A percentile compares a stretch with the other conserved stretches of the same genome.
phyloP scores from a whole-genome alignment of 2,329 filamentous ascomycete species.

The Waltergamsia citrina region DNA sequence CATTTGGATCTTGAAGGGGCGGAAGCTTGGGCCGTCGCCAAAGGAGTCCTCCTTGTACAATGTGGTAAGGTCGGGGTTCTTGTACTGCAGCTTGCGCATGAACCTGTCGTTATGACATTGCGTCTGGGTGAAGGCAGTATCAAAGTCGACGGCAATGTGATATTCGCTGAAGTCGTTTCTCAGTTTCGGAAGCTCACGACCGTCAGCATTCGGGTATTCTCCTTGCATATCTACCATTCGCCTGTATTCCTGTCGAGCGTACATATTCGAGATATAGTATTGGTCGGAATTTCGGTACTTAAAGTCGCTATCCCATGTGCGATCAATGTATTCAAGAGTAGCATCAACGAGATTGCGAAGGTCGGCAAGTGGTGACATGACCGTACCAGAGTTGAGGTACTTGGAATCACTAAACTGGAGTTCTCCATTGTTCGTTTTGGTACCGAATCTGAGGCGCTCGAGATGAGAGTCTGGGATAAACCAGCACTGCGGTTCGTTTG shows the following conservation, averaged over 20 bases:
- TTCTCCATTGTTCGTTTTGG: conserved; percentile 20
- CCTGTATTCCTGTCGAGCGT: conserved; percentile 30
- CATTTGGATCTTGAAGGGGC: conserved; percentile 12
- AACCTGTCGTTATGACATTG: conserved; percentile 38
- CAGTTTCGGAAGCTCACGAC: conserved; percentile 12
- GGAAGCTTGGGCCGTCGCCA: conserved; percentile 4
- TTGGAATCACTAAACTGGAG: conserved; percentile 21
- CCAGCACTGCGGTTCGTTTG: conserved; percentile 26
- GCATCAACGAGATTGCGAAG: conserved; percentile 15
- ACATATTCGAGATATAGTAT: conserved; percentile 31
- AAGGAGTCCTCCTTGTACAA: conserved; percentile 6
- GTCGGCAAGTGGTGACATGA: conserved; percentile 27
- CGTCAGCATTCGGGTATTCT: conserved; percentile 8
- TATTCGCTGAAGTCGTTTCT: conserved; percentile 15
- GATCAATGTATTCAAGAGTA: conserved; percentile 12
- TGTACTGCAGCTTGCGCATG: conserved; percentile 31
- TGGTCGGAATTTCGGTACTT: conserved; percentile 28
- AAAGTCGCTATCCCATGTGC: conserved; percentile 14
- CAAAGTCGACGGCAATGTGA: conserved; percentile 26
- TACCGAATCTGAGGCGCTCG: conserved; percentile 17
- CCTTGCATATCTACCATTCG: conserved; percentile 16
- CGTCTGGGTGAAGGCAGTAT: conserved; percentile 32
- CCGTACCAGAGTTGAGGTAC: conserved; percentile 36
- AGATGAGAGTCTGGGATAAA: conserved; percentile 25
- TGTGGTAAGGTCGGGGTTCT: conserved; percentile 23